phyloP scores from a whole-genome alignment of 768 basidiomycete species.

The Crucibulum laeve region DNA sequence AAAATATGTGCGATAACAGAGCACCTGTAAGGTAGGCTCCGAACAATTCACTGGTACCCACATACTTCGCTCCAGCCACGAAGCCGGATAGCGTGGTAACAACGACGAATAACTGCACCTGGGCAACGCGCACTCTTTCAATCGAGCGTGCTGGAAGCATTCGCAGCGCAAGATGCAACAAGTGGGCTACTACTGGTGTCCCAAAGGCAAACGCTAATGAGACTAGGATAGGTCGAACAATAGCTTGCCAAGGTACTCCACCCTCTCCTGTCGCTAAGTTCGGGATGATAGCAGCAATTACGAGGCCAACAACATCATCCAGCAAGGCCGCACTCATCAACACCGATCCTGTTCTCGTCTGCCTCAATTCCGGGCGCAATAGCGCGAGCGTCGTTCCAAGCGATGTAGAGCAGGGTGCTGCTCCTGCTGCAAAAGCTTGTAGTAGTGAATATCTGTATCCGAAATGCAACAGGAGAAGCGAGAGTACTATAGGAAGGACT shows the following conservation, averaged over 20 bases:
- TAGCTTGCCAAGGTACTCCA: constrained; percentile 22
- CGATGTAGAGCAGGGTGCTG: constrained; percentile 58
- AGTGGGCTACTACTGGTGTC: constrained; percentile 27
- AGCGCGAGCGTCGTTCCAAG: constrained; percentile 66
- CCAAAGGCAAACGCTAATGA: constrained; percentile 45
- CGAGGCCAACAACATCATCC: constrained; percentile 61
- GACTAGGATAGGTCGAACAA: constrained; percentile 52
- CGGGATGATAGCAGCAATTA: constrained; percentile 51
- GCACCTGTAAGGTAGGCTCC: constrained; percentile 61
- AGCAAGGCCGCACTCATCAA: constrained; percentile 59
- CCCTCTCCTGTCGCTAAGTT: constrained; percentile 24
- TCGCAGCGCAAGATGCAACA: constrained; percentile 4
- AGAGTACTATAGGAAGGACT: constrained; percentile 43
- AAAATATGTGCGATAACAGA: constrained; percentile 33
- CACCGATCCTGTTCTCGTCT: constrained; percentile 50
- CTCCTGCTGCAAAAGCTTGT: constrained; percentile 58
- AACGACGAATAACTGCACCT: constrained; percentile 30
- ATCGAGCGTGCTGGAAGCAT: constrained; percentile 1
- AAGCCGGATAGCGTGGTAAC: constrained; percentile 35
- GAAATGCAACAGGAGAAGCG: constrained; percentile 37
- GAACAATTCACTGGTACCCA: constrained; percentile 56
- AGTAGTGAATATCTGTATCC: constrained; percentile 35
- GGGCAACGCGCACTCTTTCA: constrained; percentile 7
- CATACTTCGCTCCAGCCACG: constrained; percentile 43
- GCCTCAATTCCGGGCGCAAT: constrained; percentile 41